A percentile compares a stretch with the other conserved stretches of the same genome.
Conservation (phyloP, 2,329 filamentous ascomycete genomes). For the Fusarium albosuccineum region DNA sequence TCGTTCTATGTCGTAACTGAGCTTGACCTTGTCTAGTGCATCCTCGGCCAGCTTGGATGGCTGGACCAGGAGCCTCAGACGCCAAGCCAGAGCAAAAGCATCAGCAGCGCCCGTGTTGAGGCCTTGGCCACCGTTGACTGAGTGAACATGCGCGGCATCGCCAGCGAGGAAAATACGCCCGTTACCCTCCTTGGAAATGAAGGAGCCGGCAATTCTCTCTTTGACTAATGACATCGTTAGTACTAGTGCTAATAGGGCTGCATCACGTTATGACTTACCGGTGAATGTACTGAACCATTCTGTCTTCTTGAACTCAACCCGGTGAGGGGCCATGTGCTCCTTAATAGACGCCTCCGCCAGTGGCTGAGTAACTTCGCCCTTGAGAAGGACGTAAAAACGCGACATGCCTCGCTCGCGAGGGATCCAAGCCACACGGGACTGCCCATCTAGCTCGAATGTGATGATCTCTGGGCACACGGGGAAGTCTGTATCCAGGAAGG, state of each 20-base stretch:
- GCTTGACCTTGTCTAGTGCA: conserved; percentile 47
- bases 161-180: conserved; percentile 66
- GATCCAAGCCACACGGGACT: conserved; percentile 63
- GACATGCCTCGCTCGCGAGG: conserved; percentile 61
- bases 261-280: conserved; percentile 46
- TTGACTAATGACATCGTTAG: conserved; percentile 50
- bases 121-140: conserved; percentile 68
- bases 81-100: conserved; percentile 68
- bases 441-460: conserved; percentile 59
- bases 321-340: conserved; percentile 58
- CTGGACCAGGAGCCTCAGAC: conserved; percentile 53
- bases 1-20: conserved; percentile 60
- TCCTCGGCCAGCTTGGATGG: conserved; percentile 28
- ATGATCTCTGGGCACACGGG: conserved; percentile 61
- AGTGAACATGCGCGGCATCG: conserved; percentile 70
- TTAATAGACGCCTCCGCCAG: conserved; percentile 58
- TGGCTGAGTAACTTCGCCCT: conserved; percentile 58
- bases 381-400: conserved; percentile 61
- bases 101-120: conserved; percentile 71
- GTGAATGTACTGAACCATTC: conserved; percentile 66
- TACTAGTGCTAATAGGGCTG: accelerated
- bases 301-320: conserved; percentile 57
- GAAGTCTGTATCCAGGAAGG: conserved; percentile 63
- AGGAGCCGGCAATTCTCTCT: conserved; percentile 55
- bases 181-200: conserved; percentile 54